Evolutionary conservation across 495 filamentous ascomycete genomes (phyloP), one percentile per base, ranked within the genome.

Genomic region (Neurospora discreta): DNA sequence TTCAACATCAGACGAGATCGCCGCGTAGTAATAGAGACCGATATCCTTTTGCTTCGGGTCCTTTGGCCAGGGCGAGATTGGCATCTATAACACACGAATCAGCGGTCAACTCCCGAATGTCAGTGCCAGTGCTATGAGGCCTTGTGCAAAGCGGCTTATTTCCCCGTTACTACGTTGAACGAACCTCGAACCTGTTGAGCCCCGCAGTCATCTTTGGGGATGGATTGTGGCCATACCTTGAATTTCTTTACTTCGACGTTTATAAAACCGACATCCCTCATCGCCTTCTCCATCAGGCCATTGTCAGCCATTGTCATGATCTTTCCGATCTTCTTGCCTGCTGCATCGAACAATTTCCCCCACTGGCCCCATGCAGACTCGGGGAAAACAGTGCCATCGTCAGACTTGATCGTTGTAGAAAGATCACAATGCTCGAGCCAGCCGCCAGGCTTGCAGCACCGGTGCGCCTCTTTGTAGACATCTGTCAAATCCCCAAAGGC

Each of bases 31-130:
- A 67, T 80, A 83, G 38, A 78, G 67, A 36, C 90, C 89, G 39
- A 90, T 72, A 40, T 82, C 78, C 68, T 84, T 87, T 44, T 86
- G 68, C n/a, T 80, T 82, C 13, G 80, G 80, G 73, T 92, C 86
- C 68, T 82, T 82, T 0, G 89, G 83, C 89, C 88, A 90, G 10
- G 84, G 79, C 39, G 89, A 90, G 9, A 83, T 78, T 4, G 90
- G 90, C 36, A 86, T 79, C 75, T 88, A 52, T 23, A 52, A 52
- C 44, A 23, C 44, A 13, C 44, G 13, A 52, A 20, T 52, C 23
- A 52, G 44, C 44, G 10, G 11, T 23, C 44, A 23, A 52, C 4
- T 52, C 23, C 20, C 20, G 10, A 23, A n/a, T 13, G n/a, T 3
- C n/a, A 23, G 44, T 52, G 44, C 44, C 4, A 36, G 4, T 36